These are phyloP conservation scores for Kurtzmaniella cleridarum DNA, from an alignment of 805 yeast genomes.

Conservation along the genomic window DNA sequence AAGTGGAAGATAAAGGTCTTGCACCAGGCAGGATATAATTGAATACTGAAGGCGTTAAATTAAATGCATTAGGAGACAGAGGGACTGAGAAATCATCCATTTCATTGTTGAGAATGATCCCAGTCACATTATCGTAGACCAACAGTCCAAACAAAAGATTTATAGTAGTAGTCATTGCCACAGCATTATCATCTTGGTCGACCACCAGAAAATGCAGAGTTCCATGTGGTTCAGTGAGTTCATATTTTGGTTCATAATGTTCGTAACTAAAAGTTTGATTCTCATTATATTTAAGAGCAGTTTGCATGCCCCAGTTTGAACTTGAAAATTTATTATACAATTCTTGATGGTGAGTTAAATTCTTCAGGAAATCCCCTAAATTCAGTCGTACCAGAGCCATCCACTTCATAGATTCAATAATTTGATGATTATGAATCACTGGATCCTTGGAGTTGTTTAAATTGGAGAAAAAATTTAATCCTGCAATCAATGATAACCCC, in stretches of 20 bases:
- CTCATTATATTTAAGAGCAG: constrained; percentile 46
- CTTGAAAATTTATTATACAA: constrained; percentile 41
- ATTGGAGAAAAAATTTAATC: constrained; percentile 57
- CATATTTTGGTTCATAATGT: constrained; percentile 75
- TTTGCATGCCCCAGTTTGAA: constrained; percentile 50
- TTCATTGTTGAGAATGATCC: constrained; percentile 78
- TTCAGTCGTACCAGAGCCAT: constrained; percentile 81
- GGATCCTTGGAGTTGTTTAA: constrained; percentile 17
- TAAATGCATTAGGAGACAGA: constrained; percentile 65
- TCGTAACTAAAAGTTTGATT: constrained; percentile 58
- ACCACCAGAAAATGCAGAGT: constrained; percentile 83
- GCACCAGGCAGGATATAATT: constrained; percentile 72
- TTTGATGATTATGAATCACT: constrained; percentile 50
- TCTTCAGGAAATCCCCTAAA: constrained; percentile 58
- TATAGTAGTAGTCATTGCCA: constrained; percentile 83
- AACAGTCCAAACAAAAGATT: constrained; percentile 79
- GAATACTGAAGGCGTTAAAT: constrained; percentile 72
- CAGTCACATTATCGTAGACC: constrained; percentile 77
- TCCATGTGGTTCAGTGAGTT: constrained; percentile 78
- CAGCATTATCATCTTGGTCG: constrained; percentile 72
- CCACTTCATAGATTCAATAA: constrained; percentile 92
- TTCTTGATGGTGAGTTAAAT: constrained; percentile 24
- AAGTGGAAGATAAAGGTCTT: constrained; percentile 79
- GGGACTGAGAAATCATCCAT: constrained; percentile 94
- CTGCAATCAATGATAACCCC: constrained; percentile 78